Percentiles rank a stretch among this genome's conserved stretches.
phyloP scores from a whole-genome alignment of 1,139 yeast species.

The Suhomyces maxii region DNA sequence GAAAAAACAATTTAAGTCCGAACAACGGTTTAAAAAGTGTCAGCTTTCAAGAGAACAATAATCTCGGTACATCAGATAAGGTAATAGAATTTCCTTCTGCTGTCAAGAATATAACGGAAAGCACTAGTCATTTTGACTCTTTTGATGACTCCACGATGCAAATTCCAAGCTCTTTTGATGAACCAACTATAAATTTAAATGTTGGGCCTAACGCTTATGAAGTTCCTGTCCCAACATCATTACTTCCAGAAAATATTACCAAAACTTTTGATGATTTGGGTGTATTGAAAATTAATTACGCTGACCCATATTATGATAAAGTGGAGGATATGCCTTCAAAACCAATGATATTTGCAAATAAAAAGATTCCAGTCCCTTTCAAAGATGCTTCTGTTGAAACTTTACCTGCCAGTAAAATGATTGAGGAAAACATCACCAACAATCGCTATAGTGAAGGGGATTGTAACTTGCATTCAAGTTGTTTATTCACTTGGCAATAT shows the following conservation, averaged over 20 bases:
- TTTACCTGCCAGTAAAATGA: slow-evolving; percentile 15
- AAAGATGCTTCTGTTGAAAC: slow-evolving; percentile 15
- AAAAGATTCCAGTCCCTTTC: slow-evolving; percentile 48
- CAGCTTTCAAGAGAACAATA: too few relatives aligned
- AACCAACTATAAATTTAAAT: neutral
- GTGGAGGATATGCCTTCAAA: slow-evolving; percentile 50
- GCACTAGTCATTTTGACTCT: neutral
- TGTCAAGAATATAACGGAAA: neutral
- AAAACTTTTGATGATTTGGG: slow-evolving; percentile 46
- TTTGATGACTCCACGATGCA: slow-evolving; percentile 5
- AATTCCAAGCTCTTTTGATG: slow-evolving; percentile 16
- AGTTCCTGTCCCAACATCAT: slow-evolving; percentile 19
- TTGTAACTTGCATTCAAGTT: neutral
- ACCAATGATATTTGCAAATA: slow-evolving; percentile 69
- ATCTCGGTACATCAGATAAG: too few relatives aligned
- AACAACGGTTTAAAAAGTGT: too few relatives aligned
- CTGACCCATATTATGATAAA: slow-evolving; percentile 63
- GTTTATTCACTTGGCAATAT: slow-evolving; percentile 29
- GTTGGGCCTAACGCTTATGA: slow-evolving; percentile 18
- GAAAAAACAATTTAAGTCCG: too few relatives aligned
- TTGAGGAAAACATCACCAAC: slow-evolving; percentile 4
- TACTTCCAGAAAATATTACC: slow-evolving; percentile 25
- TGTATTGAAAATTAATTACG: slow-evolving; percentile 52
- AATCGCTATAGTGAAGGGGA: neutral
- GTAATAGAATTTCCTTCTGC: too few relatives aligned